These are phyloP conservation scores for Desmodesmus armatus DNA, from an alignment of 139 green algal genomes.

Conservation along the genomic window DNA sequence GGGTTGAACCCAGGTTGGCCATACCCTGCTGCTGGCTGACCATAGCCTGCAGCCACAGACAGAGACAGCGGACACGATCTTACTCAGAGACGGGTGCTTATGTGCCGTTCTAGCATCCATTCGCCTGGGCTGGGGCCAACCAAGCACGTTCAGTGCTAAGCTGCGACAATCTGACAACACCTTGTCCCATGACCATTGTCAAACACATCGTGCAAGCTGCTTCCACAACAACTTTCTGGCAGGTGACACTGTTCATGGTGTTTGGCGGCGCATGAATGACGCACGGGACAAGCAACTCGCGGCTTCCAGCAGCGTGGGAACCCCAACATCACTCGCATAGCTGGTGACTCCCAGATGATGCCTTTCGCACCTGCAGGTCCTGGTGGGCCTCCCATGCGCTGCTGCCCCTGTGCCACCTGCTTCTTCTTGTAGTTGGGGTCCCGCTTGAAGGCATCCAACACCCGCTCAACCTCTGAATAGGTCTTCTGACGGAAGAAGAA, in stretches of 20 bases:
- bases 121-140: too few species aligned
- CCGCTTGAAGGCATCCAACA: conserved; percentile 27
- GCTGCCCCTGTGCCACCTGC: background rate
- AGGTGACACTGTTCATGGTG: background rate
- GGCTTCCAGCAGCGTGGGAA: too few species aligned
- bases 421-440: conserved; percentile 41
- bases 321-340: too few species aligned
- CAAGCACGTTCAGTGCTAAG: too few species aligned
- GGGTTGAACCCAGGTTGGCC: too few species aligned
- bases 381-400: background rate
- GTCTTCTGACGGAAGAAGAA: background rate
- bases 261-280: too few species aligned
- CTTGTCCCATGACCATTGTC: background rate
- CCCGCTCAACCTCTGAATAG: conserved; percentile 1
- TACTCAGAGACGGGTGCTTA: background rate
- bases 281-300: too few species aligned
- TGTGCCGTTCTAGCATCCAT: background rate
- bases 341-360: background rate
- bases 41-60: background rate
- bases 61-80: background rate
- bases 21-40: background rate
- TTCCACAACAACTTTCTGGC: background rate
- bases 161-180: background rate
- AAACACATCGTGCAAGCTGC: too few species aligned
- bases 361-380: background rate